Base-by-base conservation (phyloP, 768 basidiomycete species). In the Agrocybe chaxingu region DNA sequence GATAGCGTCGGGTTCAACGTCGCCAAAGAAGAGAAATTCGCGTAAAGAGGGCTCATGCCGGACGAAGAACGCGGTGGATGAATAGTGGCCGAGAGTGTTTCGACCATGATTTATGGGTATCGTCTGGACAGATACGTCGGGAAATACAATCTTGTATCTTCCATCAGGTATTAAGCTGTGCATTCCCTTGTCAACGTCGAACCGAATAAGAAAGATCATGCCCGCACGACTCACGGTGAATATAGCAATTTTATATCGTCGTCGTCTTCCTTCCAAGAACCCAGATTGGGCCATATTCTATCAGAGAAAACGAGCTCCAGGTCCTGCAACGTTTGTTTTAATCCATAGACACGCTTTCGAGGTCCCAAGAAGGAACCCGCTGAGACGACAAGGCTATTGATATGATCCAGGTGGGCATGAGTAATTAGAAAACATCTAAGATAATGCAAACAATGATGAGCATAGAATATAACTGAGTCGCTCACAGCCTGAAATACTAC, bases 1-100 rank as follows among this genome's bases (percentile, higher is more conserved):
- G 42, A 94, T 58, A 44, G 79, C 79, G 69, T 95, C 92, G 7
- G 92, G 90, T 61, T 95, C 92, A 52, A 97, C 86, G 67, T 96
- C 94, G 0, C 96, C 96, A 58, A 97, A 96, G 69, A 98, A 98
- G 34, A 98, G 73, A 56, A 98, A 85, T 65, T 96, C 90, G 42
- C 72, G 76, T 1, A 65, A 66, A 32, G 77, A 75, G 12, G 75
- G 68, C 45, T 89, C 76, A 56, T 88, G 79, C 10, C 84, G 80
- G 58, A 98, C 67, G 66, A 96, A 96, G 72, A 89, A 95, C 11
- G 94, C 96, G 1, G 87, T 72, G 10, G 89, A 89, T 11, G 85
- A 77, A 67, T 97, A 94, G 33, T 68, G 63, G 12, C 80, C 80
- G 32, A 65, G 59, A 42, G 67, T 63, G 61, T 80, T 80, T 53